A percentile compares a stretch with the other conserved stretches of the same genome.
Conservation (phyloP, 768 basidiomycete genomes). For the Tylopilus rubrobrunneus region DNA sequence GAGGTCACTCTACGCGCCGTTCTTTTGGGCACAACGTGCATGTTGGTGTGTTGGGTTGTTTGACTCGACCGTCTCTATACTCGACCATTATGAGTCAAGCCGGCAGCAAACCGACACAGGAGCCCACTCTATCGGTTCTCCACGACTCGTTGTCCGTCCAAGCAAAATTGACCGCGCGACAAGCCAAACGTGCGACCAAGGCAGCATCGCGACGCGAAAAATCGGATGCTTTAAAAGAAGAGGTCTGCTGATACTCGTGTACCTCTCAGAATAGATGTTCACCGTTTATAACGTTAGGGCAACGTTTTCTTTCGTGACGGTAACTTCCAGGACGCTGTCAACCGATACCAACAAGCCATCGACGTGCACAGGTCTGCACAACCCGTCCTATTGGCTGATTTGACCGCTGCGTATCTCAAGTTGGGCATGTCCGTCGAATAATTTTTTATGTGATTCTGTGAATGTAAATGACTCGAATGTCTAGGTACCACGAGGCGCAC, state of each 20-base stretch:
- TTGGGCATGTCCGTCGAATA: conserved; percentile 31
- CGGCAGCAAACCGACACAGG: not conserved
- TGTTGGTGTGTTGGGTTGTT: no score
- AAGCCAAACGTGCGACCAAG: conserved; percentile 16
- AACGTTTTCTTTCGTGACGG: conserved; percentile 39
- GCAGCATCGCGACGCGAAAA: conserved; percentile 14
- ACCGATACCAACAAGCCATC: conserved; percentile 39
- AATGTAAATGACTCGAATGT: not conserved
- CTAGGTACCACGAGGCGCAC: conserved; percentile 29
- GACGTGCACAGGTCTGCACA: conserved; percentile 32
- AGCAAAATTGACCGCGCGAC: conserved; percentile 6
- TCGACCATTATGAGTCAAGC: conserved; percentile 1
- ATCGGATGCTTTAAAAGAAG: conserved; percentile 29
- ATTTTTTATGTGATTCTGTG: not conserved
- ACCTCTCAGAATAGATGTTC: no score
- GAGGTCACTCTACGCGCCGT: no score
- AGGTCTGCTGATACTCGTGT: conserved; percentile 14
- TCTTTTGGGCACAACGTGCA: no score
- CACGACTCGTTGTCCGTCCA: not conserved
- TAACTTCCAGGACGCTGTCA: conserved; percentile 36
- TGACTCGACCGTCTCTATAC: no score
- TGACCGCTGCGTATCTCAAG: conserved; percentile 42
- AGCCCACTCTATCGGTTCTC: not conserved
- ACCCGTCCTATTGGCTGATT: conserved; percentile 38
- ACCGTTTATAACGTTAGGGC: conserved; percentile 30